phyloP scores from a whole-genome alignment of 331 rosid species.

The Malus hybrid region DNA sequence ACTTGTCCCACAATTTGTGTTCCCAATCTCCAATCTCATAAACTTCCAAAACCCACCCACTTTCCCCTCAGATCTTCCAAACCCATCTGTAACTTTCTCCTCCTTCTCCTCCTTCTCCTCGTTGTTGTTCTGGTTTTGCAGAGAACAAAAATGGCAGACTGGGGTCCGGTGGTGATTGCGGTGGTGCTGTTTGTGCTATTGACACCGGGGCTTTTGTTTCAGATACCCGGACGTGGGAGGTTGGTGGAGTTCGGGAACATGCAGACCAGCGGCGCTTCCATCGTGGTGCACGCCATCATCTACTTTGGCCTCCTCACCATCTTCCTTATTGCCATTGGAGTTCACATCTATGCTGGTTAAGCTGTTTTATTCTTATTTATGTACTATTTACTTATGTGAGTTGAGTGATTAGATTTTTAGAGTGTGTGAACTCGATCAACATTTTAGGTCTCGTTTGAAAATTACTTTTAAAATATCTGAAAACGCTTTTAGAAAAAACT shows the following conservation, averaged over 20 bases:
- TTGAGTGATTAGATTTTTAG: background rate
- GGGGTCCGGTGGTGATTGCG: constrained; percentile 83
- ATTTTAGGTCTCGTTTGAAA: no score
- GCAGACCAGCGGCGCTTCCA: constrained; percentile 79
- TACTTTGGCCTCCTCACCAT: constrained; percentile 77
- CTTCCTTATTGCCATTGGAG: constrained; percentile 59
- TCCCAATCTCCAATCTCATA: background rate
- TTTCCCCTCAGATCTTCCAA: background rate
- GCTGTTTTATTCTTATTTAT: background rate
- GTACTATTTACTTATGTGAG: background rate
- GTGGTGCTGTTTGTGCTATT: constrained; percentile 67
- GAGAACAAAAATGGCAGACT: constrained; percentile 57
- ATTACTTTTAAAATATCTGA: no score
- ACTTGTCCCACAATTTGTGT: background rate
- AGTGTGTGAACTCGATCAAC: background rate
- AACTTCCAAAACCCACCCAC: background rate
- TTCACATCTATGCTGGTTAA: constrained; percentile 53
- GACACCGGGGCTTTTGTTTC: constrained; percentile 75
- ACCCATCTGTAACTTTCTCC: background rate
- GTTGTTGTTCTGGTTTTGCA: background rate
- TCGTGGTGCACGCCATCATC: constrained; percentile 68
- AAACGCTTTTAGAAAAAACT: no score
- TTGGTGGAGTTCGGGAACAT: constrained; percentile 68
- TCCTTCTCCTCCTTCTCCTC: background rate
- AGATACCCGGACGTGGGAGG: constrained; percentile 54